Evolutionary conservation across 352 stramenopile species (phyloP).

Genomic region (Peronospora belbahrii): DNA sequence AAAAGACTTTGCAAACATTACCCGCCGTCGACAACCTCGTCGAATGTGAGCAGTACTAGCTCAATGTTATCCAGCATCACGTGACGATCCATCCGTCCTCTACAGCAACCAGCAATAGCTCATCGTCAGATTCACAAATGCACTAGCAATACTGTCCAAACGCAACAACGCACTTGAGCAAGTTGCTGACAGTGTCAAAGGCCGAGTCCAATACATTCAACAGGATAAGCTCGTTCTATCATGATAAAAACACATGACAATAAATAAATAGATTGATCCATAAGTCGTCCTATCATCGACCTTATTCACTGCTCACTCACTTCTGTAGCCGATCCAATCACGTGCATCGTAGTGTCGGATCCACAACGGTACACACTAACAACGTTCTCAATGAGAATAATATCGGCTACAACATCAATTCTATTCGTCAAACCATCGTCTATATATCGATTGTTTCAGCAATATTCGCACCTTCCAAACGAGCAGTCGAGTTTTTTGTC

Average conservation of each 20-base stretch:
- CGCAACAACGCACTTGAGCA: conserved; percentile 66
- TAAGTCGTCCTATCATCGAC: neutral
- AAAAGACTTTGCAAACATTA: conserved; percentile 19
- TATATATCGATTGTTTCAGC: neutral
- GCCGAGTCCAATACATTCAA: conserved; percentile 78
- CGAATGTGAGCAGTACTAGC: conserved; percentile 82
- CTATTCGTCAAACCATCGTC: neutral
- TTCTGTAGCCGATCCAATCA: conserved; percentile 76
- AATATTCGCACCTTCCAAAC: conserved; percentile 56
- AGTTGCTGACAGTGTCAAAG: conserved; percentile 77
- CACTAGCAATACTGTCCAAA: neutral
- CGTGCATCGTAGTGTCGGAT: conserved; percentile 85
- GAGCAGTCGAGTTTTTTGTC: conserved; percentile 84
- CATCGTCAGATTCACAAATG: neutral
- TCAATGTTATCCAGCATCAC: conserved; percentile 90
- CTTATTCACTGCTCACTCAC: conserved; percentile 16
- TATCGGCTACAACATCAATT: conserved; percentile 48
- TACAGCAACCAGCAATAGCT: conserved; percentile 12
- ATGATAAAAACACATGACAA: neutral
- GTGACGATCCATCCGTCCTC: conserved; percentile 78
- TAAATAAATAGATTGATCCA: no score
- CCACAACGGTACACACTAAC: conserved; percentile 86
- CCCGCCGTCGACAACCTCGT: conserved; percentile 88
- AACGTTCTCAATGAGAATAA: conserved; percentile 87
- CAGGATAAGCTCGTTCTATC: conserved; percentile 86